Percentiles rank a stretch among this genome's conserved stretches.
These are phyloP conservation scores for Verticillium albo-atrum DNA, from an alignment of 2,329 filamentous ascomycete genomes.

Conservation along the genomic window DNA sequence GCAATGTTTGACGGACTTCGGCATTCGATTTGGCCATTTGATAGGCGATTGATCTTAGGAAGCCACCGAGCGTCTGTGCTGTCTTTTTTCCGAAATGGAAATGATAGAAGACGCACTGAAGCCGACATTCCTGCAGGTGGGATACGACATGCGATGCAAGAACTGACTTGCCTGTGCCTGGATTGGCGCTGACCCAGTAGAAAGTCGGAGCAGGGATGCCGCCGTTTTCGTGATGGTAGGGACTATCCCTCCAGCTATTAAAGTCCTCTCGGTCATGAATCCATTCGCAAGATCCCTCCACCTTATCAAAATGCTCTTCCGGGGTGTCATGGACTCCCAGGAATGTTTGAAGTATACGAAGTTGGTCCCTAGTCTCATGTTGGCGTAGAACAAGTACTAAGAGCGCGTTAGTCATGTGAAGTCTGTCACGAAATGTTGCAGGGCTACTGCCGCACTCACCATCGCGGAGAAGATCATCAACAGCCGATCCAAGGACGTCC, in stretches of 20 bases:
- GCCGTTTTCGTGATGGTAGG: background rate
- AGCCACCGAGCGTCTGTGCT: conserved; percentile 7
- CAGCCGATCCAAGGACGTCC: conserved; percentile 15
- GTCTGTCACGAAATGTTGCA: no score
- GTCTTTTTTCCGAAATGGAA: conserved; percentile 14
- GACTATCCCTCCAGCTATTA: conserved; percentile 16
- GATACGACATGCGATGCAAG: conserved; percentile 3
- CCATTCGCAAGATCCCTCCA: conserved; percentile 26
- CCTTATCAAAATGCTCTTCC: conserved; percentile 18
- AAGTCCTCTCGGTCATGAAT: conserved; percentile 20
- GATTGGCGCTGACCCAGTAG: conserved; percentile 5
- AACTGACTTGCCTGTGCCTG: conserved; percentile 7
- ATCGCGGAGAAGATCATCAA: conserved; percentile 13
- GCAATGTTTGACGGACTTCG: conserved; percentile 15
- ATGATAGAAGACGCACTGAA: conserved; percentile 11
- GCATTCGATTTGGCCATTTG: conserved; percentile 25
- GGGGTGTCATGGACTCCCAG: conserved; percentile 14
- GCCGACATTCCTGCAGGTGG: conserved; percentile 5
- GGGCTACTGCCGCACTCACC: conserved; percentile 3
- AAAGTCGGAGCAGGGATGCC: background rate
- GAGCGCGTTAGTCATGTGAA: no score
- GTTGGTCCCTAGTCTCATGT: conserved; percentile 5
- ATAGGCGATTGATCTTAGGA: conserved; percentile 21
- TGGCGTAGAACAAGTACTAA: conserved; percentile 6
- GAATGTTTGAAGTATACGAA: conserved; percentile 10